Conservation (phyloP, 345 rosid genomes). For the Gynandropsis gynandra region DNA sequence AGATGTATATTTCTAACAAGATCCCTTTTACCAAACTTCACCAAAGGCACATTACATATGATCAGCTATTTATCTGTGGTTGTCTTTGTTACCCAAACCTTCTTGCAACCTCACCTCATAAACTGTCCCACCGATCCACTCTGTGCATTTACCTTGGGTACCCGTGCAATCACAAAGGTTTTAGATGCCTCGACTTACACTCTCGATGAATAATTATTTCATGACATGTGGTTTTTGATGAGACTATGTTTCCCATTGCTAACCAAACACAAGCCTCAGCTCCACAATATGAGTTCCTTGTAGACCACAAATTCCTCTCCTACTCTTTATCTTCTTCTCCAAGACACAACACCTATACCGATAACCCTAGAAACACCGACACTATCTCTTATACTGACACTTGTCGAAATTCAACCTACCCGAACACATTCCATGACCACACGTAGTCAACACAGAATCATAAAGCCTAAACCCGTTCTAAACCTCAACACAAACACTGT, state of each 20-base stretch:
- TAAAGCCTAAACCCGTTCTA: neutral
- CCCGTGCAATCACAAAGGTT: neutral
- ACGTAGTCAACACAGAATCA: neutral
- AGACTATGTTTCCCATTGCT: neutral
- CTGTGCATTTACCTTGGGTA: neutral
- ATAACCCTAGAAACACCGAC: rapidly evolving
- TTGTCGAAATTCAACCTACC: neutral
- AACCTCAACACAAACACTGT: neutral
- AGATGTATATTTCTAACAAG: neutral
- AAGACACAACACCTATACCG: no score
- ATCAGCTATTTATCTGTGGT: neutral
- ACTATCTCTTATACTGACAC: neutral
- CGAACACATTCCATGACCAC: neutral
- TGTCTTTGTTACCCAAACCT: neutral
- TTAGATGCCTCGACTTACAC: neutral
- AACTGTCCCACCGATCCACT: neutral
- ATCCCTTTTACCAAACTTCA: rapidly evolving
- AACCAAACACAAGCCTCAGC: no score
- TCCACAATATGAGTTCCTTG: no score
- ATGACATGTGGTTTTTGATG: neutral
- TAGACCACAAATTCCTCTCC: no score
- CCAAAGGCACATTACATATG: neutral
- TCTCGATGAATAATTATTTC: neutral
- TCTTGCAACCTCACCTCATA: neutral
- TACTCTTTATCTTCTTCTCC: neutral